Percentiles rank a stretch among this genome's conserved stretches.
These are phyloP conservation scores for Silene conica DNA, from an alignment of 148 eudicot species.

Conservation along the genomic window DNA sequence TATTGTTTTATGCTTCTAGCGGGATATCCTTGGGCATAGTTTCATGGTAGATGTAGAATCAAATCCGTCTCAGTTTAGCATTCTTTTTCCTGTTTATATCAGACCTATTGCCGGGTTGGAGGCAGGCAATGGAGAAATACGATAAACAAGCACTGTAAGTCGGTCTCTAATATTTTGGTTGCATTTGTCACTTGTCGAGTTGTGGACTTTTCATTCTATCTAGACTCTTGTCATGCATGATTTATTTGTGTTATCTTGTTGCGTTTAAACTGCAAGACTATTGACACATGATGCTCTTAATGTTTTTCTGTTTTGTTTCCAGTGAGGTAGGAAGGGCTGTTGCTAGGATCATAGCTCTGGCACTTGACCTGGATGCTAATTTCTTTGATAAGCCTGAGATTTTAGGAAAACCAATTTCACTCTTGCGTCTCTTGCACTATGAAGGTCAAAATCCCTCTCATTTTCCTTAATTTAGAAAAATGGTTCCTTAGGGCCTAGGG, in stretches of 20 bases:
- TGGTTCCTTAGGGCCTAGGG: too few relatives aligned
- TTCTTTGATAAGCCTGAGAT: conserved; percentile 69
- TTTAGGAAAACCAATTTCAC: conserved; percentile 62
- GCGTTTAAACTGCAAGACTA: background rate
- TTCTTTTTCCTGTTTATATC: conserved; percentile 19
- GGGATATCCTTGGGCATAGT: background rate
- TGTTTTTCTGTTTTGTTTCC: conserved; percentile 3
- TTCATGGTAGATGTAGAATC: background rate
- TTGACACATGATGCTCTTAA: background rate
- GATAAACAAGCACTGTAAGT: conserved; percentile 82
- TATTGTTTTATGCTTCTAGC: background rate
- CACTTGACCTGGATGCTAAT: conserved; percentile 58
- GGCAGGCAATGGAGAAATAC: conserved; percentile 85
- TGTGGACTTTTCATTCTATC: background rate
- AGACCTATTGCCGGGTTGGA: conserved; percentile 85
- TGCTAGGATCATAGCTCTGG: conserved; percentile 79
- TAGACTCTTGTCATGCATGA: background rate
- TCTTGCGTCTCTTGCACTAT: conserved; percentile 68
- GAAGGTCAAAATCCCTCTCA: conserved; percentile 45
- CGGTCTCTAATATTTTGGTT: background rate
- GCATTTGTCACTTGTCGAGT: background rate
- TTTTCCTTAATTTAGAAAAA: too few relatives aligned
- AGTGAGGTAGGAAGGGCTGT: conserved; percentile 62
- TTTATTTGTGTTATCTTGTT: background rate
- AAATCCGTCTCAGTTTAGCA: background rate